Evolutionary conservation across 768 basidiomycete species (phyloP), one percentile per base, ranked within the genome.

Genomic region (Russula brevipes): DNA sequence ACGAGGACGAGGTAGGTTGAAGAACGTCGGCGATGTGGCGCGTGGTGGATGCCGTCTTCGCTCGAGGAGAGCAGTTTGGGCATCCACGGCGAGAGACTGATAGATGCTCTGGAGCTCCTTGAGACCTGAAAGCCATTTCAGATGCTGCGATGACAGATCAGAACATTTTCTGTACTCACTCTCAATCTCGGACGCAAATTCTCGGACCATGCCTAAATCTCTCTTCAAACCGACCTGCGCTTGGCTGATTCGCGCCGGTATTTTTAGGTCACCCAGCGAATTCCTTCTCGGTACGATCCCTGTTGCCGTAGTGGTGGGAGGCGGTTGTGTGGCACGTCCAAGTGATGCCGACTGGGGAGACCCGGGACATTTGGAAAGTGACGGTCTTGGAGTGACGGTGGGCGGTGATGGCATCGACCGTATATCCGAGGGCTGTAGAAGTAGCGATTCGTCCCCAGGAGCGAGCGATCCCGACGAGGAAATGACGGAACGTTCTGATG

Each of bases 181-280:
- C 69, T 92, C 89, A 49, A 97, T 82, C 69, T 85, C 86, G 6
- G 78, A 74, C 11, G 93, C 93, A 80, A 96, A 97, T 70, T 93
- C 91, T 64, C 86, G 81, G 4, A 95, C 90, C 81, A 92, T 86
- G 0, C 83, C 84, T 71, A 94, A 77, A 73, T 91, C 89, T 67
- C 88, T 76, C 71, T 85, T 81, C 54, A 94, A 71, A 16, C 85
- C 85, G 3, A 86, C 85, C 75, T 94, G 93, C 57, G 89, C 90
- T 69, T 88, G 86, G 69, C 85, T 90, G 60, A 92, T 78, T n/a
- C 73, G 60, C 60, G 81, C 79, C 24, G 87, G 87, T 39, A 88
- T 88, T 79, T 88, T 88, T 55, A 89, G 72, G 72, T 88, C 87
- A 1, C 87, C 85, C 44, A 89, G 70, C 10, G 86, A 87, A 69